Evolutionary conservation across 1,284 basidiomycete genomes (phyloP), one percentile per base, ranked within the genome.

Genomic region (Fomitopsis schrenkii): DNA sequence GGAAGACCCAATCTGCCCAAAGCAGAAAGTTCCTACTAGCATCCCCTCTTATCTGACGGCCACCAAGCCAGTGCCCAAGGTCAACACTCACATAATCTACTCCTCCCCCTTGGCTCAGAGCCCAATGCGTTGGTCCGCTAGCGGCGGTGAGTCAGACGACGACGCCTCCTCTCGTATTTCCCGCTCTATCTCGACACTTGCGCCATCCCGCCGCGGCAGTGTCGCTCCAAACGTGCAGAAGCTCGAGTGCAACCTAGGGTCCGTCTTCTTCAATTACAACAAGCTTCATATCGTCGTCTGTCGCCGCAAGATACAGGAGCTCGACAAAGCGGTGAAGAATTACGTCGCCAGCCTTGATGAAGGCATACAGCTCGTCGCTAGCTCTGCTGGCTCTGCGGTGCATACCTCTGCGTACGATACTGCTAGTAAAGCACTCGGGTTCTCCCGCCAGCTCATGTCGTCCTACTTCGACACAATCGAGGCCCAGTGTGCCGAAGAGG

Each of bases 401-500:
- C 14, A 44, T n/a, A 46, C 59, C 7, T 48, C 59, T 6, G 26
- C 36, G 28, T 61, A 61, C 30, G 46, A 53, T 12, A 40, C 59
- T 3, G 59, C 59, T 2, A 6, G 1, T 15, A 61, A 41, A 28
- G 38, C 15, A 33, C 46, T 61, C 22, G 22, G 19, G 1, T 61
- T 58, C 36, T 45, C 57, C 4, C 40, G 35, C 38, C 30, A 36
- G 22, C 52, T 58, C 14, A 36, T 61, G 40, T 9, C 57, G 35
- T n/a, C 48, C 17, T 50, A 58, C 53, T 46, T 42, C 30, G 52
- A 42, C 60, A 61, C 50, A 9, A 36, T 58, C 19, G 38, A 54
- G n/a, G n/a, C 28, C 12, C 33, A 8, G 38, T 40, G 35, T n/a
- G 15, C 17, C n/a, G 40, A 61, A 10, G 33, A 38, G 36, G 35